Percentiles rank a stretch among this genome's conserved stretches.
Evolutionary conservation across 2,329 filamentous ascomycete genomes (phyloP).

Genomic region (Ceratocystis harringtonii): DNA sequence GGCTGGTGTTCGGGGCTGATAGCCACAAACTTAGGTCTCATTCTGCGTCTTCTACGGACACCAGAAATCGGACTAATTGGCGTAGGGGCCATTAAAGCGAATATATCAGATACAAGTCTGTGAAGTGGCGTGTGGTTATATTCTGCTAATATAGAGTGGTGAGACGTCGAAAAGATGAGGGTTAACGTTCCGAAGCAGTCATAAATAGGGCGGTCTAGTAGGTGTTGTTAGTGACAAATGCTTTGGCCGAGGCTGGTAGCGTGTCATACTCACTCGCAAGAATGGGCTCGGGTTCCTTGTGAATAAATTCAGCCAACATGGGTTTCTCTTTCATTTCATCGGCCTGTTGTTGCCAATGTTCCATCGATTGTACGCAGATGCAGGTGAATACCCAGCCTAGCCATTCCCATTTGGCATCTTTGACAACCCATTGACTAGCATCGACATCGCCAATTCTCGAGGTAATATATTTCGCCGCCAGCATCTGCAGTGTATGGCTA

Average conservation of each 20-base stretch:
- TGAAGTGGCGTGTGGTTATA: constrained; percentile 45
- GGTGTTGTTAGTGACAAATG: constrained; percentile 16
- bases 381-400: constrained; percentile 42
- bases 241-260: not conserved
- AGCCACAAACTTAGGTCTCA: not conserved
- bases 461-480: constrained; percentile 36
- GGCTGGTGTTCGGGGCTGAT: constrained; percentile 19
- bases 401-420: constrained; percentile 29
- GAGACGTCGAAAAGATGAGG: constrained; percentile 35
- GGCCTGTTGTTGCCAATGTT: constrained; percentile 35
- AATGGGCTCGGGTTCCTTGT: constrained; percentile 32
- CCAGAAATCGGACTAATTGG: not conserved
- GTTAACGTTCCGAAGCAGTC: constrained; percentile 40
- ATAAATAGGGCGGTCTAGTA: constrained; percentile 40
- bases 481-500: constrained; percentile 34
- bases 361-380: constrained; percentile 37
- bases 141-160: constrained; percentile 34
- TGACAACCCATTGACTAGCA: constrained; percentile 34
- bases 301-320: constrained; percentile 35
- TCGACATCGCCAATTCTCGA: constrained; percentile 31
- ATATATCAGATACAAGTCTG: constrained; percentile 37
- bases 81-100: constrained; percentile 22
- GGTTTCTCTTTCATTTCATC: constrained; percentile 28
- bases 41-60: not conserved
- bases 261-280: constrained; percentile 29